Conservation (phyloP, 805 yeast species). For the Zygotorulaspora florentina region DNA sequence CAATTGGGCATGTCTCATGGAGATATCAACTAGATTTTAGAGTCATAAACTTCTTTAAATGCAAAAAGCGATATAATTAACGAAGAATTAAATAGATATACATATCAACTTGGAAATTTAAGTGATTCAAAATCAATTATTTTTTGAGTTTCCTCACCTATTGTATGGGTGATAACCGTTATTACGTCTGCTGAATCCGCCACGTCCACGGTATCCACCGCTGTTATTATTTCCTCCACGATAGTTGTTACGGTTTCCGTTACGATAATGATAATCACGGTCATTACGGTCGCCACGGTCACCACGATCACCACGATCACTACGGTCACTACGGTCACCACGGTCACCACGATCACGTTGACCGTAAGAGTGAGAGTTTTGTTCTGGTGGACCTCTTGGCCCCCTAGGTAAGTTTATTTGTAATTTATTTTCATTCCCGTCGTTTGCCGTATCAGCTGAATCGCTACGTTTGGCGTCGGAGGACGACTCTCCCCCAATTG, state of each 20-base stretch:
- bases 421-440: slow-evolving; percentile 26
- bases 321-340: slow-evolving; percentile 17
- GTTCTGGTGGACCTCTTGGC: slow-evolving; percentile 39
- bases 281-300: slow-evolving; percentile 15
- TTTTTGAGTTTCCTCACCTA: slow-evolving; percentile 15
- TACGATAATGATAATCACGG: slow-evolving; percentile 20
- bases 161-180: slow-evolving; percentile 35
- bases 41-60: background rate
- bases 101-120: slow-evolving; percentile 1
- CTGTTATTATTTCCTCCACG: slow-evolving; percentile 16
- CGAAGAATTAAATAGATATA: slow-evolving; percentile 5
- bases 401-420: slow-evolving; percentile 48
- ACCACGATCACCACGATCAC: slow-evolving; percentile 20
- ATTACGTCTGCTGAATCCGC: slow-evolving; percentile 24
- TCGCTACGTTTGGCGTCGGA: slow-evolving; percentile 8
- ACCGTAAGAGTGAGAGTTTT: slow-evolving; percentile 11
- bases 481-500: slow-evolving; percentile 27
- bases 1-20: slow-evolving; percentile 35
- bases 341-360: slow-evolving; percentile 34
- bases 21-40: slow-evolving; percentile 13
- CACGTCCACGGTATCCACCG: slow-evolving; percentile 26
- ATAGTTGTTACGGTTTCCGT: slow-evolving; percentile 15
- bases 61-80: slow-evolving; percentile 6
- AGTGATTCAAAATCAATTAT: background rate
- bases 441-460: slow-evolving; percentile 18